Evolutionary conservation across 2,329 filamentous ascomycete genomes (phyloP), one percentile per base, ranked within the genome.

Genomic region (Botrytis deweyae): DNA sequence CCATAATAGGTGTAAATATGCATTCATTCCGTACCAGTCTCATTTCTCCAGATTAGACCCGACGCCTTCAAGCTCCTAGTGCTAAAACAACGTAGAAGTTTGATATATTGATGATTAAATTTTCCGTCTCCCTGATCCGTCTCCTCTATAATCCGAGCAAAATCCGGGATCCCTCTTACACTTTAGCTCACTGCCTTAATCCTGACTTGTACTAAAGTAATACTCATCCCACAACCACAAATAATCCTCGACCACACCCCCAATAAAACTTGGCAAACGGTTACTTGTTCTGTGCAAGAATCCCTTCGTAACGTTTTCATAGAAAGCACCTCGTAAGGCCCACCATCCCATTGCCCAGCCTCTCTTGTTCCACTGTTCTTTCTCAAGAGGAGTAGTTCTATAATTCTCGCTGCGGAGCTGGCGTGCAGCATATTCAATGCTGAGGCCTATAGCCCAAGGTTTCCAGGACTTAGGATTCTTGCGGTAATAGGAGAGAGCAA

Each of bases 201-300:
- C 79, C 5, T 79, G 79, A 68, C 79, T 80, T 10, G 80, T 80
- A 76, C 80, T 81, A 61, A 98, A 99, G 83, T 98, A 97, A 83
- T 98, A 98, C 79, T 97, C 95, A 83, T 98, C 94, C 96, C 96
- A 99, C 46, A 99, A 86, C 82, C 97, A 98, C 83, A 97, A 93
- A 81, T 99, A 99, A 82, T 99, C 96, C 81, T 98, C 94, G 76
- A 98, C 83, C 64, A 99, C 92, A 73, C 93, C 93, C 14, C 91
- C 92, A 38, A 97, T 86, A 81, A 99, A 89, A 77, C 77, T 97
- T 87, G 79, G 80, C n/a, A 81, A 66, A 66, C 75, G 78, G 64
- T 79, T 75, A 65, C 74, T 77, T 33, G 78, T 78, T 52, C 90
- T 92, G 44, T 86, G 86, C 12, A 95, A 91, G 22, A 95, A 83